These are phyloP conservation scores for Fusarium keratoplasticum DNA, from an alignment of 2,329 filamentous ascomycete species.

Conservation along the genomic window DNA sequence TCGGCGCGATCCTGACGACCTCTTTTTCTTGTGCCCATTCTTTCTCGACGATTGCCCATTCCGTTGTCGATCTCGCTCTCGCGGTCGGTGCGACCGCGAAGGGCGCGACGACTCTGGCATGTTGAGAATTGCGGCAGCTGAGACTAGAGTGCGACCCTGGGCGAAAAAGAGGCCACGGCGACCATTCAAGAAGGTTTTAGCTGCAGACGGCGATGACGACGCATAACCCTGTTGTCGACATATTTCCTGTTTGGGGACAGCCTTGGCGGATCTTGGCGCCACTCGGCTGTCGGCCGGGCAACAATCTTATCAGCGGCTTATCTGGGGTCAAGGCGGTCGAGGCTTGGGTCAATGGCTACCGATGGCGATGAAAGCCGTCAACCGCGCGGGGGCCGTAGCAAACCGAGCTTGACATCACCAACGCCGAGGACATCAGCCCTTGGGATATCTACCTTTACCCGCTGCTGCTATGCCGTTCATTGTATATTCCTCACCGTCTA, in stretches of 20 bases:
- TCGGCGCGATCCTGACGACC: constrained; percentile 47
- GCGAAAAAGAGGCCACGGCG: constrained; percentile 14
- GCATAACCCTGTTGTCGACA: constrained; percentile 23
- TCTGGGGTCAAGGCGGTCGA: not conserved
- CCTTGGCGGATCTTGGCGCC: constrained; percentile 33
- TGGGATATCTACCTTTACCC: constrained; percentile 36
- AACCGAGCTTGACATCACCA: constrained; percentile 51
- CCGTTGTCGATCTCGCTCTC: constrained; percentile 41
- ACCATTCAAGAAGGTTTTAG: constrained; percentile 18
- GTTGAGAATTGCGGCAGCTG: constrained; percentile 25
- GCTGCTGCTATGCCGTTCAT: constrained; percentile 25
- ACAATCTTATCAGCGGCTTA: constrained; percentile 52
- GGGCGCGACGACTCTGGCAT: constrained; percentile 52
- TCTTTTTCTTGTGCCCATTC: constrained; percentile 52
- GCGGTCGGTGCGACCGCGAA: constrained; percentile 41
- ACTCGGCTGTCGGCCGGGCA: constrained; percentile 53
- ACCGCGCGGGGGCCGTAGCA: constrained; percentile 52
- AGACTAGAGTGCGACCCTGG: constrained; percentile 41
- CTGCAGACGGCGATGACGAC: constrained; percentile 28
- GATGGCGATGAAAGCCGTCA: constrained; percentile 42
- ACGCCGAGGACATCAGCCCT: constrained; percentile 44
- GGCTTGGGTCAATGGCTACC: constrained; percentile 15
- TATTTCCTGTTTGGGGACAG: constrained; percentile 37
- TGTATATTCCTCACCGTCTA: constrained; percentile 19
- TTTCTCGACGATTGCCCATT: constrained; percentile 47